Percentiles rank a stretch among this genome's conserved stretches.
phyloP scores from a whole-genome alignment of 2,329 filamentous ascomycete genomes.

The Hypoxylon sp. region DNA sequence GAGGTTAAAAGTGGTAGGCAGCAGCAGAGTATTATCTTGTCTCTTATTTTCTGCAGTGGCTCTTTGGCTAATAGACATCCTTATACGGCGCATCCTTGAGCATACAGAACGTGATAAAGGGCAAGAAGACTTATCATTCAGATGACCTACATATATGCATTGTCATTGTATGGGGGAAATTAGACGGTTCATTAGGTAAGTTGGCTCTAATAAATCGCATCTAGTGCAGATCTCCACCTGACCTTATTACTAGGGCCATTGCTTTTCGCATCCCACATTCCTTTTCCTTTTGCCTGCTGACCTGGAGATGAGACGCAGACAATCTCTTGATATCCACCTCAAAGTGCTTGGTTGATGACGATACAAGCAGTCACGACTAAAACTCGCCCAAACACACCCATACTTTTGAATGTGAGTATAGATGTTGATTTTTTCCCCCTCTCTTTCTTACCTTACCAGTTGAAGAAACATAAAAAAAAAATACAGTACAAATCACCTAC shows the following conservation, averaged over 20 bases:
- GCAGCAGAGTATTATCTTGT: background rate
- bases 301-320: slow-evolving; percentile 21
- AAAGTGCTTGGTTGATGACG: background rate
- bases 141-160: background rate
- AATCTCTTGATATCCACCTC: slow-evolving; percentile 15
- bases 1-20: background rate
- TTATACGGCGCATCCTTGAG: background rate
- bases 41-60: background rate
- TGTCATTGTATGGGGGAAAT: slow-evolving; percentile 1
- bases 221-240: slow-evolving; percentile 38
- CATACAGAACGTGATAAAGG: background rate
- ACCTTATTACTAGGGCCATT: slow-evolving; percentile 23
- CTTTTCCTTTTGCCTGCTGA: slow-evolving; percentile 26
- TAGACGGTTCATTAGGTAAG: slow-evolving; percentile 15
- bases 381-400: background rate
- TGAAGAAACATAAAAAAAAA: no score
- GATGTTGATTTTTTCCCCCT: background rate
- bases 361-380: background rate
- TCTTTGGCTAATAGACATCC: background rate
- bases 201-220: slow-evolving; percentile 5
- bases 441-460: background rate
- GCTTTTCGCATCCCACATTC: slow-evolving; percentile 27
- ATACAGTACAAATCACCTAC: no score
- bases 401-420: background rate
- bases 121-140: background rate